Percentiles rank a stretch among this genome's conserved stretches.
phyloP scores from a whole-genome alignment of 495 filamentous ascomycete genomes.

The Aspergillus sclerotioniger region DNA sequence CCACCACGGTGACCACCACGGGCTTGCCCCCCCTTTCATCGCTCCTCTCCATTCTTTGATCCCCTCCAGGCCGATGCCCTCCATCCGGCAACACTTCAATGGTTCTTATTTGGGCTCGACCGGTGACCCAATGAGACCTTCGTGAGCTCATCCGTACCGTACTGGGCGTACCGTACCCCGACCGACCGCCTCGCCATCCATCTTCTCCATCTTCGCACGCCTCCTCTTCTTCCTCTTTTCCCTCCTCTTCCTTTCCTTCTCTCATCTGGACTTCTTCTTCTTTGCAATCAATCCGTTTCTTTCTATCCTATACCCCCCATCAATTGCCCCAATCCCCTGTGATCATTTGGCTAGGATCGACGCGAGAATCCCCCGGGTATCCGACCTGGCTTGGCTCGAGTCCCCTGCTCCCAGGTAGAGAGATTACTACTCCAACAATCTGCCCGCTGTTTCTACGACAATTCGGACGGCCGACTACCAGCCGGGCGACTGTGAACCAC shows the following conservation, averaged over 20 bases:
- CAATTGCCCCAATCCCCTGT: neutral
- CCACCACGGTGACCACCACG: neutral
- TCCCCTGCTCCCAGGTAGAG: neutral
- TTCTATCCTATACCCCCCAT: neutral
- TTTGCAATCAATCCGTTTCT: neutral
- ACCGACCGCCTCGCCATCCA: conserved; percentile 25
- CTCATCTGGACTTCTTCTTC: neutral
- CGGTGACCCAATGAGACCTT: conserved; percentile 1
- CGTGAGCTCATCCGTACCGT: neutral
- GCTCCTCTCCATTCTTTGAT: neutral
- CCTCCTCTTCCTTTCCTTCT: neutral
- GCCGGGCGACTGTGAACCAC: conserved; percentile 1
- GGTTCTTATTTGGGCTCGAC: neutral
- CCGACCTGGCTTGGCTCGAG: neutral
- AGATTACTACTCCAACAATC: neutral
- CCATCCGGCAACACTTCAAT: conserved; percentile 1
- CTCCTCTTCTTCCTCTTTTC: conserved; percentile 9
- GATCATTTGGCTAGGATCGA: neutral
- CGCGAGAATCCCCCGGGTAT: neutral
- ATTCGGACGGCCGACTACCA: conserved; percentile 4
- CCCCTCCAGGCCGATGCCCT: neutral
- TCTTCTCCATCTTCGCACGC: conserved; percentile 16
- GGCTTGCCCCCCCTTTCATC: neutral
- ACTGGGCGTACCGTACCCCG: conserved; percentile 15
- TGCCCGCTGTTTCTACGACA: neutral